Evolutionary conservation across 495 filamentous ascomycete species (phyloP), one percentile per base, ranked within the genome.

Genomic region (Aspergillus steynii): DNA sequence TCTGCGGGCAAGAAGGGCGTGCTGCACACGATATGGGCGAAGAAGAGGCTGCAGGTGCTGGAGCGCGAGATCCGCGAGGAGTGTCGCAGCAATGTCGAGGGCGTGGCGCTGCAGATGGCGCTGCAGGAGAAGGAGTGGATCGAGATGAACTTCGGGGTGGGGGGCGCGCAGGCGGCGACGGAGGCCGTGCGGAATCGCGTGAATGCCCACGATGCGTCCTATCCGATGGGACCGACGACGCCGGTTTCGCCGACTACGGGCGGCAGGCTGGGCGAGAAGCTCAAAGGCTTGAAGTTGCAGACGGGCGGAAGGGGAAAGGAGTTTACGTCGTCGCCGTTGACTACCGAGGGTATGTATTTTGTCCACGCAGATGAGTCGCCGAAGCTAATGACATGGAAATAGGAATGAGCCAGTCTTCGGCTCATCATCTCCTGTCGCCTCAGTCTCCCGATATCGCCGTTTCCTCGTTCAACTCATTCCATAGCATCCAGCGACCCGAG

Each of bases 81-180:
- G 68, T 82, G 84, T 63, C 73, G 72, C 63, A 80, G 74, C 29
- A 94, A 94, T 69, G 83, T 80, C 29, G 91, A 93, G 69, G 87
- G 90, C 32, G 83, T 96, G 27, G 91, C 88, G 4, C 74, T 93
- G 51, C 85, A 89, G 64, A 93, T 96, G 90, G 90, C 88, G 1
- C 66, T 89, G 32, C 84, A 90, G 56, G 91, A 96, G 70, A 89
- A 88, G 61, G 84, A 88, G 58, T 93, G 90, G 90, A 89, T 96
- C 47, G 85, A 91, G 69, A 74, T 83, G 31, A 89, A 92, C 63
- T 95, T 93, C 70, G 90, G 90, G 0, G 78, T 93, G 2, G 65
- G 69, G 3, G 56, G 71, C n/a, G 53, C 46, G 29, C 53, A 61
- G 25, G 68, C 69, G 42, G 59, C 63, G 45, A n/a, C 67, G 14